A percentile compares a stretch with the other conserved stretches of the same genome.
These are phyloP conservation scores for Sporothrix phasma DNA, from an alignment of 2,329 filamentous ascomycete genomes.

Conservation along the genomic window DNA sequence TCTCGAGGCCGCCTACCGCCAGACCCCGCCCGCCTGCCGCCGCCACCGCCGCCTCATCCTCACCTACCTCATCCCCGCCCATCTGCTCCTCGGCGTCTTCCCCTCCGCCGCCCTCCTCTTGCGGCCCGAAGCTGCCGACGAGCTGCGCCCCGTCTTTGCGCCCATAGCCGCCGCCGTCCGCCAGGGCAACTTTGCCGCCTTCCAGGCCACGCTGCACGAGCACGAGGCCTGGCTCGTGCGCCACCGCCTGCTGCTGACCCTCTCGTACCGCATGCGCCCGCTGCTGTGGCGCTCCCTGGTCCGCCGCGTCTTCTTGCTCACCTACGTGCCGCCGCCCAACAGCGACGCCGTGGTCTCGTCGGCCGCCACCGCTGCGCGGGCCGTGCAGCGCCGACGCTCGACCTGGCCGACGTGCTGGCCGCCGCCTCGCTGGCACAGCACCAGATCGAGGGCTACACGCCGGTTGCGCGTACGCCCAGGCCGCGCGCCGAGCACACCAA, in stretches of 20 bases:
- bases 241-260: constrained; percentile 63
- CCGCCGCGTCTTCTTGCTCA: constrained; percentile 66
- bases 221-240: constrained; percentile 65
- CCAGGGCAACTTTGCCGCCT: constrained; percentile 58
- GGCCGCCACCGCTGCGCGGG: constrained; percentile 34
- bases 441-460: constrained; percentile 48
- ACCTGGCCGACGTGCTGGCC: constrained; percentile 56
- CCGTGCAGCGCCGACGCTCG: constrained; percentile 62
- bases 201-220: constrained; percentile 56
- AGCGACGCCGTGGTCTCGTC: constrained; percentile 10
- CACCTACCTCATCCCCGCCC: constrained; percentile 71
- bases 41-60: constrained; percentile 72
- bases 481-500: constrained; percentile 36
- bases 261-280: constrained; percentile 68
- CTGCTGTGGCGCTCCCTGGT: constrained; percentile 77
- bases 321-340: constrained; percentile 54
- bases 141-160: constrained; percentile 55
- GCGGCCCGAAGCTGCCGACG: constrained; percentile 57
- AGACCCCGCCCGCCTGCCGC: constrained; percentile 51
- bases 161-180: constrained; percentile 65
- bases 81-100: constrained; percentile 76
- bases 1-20: constrained; percentile 68
- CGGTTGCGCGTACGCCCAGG: constrained; percentile 26
- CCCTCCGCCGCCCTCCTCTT: constrained; percentile 57
- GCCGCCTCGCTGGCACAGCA: constrained; percentile 57